These are phyloP conservation scores for Penicillium odoratum DNA, from an alignment of 495 filamentous ascomycete species.

Conservation along the genomic window DNA sequence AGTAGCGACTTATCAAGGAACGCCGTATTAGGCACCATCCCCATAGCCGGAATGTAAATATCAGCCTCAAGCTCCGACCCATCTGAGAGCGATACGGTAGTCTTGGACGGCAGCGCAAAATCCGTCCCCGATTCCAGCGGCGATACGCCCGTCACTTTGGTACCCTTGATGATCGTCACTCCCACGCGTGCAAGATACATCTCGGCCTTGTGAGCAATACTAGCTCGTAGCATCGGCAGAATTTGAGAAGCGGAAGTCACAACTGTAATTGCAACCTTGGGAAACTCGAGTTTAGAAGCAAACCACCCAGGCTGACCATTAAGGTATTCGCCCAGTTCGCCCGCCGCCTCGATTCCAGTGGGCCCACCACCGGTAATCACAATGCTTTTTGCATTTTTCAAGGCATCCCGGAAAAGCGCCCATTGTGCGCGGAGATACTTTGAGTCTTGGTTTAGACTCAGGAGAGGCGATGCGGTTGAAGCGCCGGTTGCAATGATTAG, in stretches of 20 bases:
- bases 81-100: conserved; percentile 34
- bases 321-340: conserved; percentile 52
- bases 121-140: conserved; percentile 27
- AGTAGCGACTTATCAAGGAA: conserved; percentile 41
- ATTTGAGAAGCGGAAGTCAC: conserved; percentile 42
- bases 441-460: conserved; percentile 20
- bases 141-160: conserved; percentile 23
- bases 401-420: conserved; percentile 37
- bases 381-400: conserved; percentile 42
- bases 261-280: conserved; percentile 46
- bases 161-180: conserved; percentile 44
- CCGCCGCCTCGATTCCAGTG: conserved; percentile 47
- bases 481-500: conserved; percentile 45
- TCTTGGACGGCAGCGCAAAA: conserved; percentile 17
- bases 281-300: conserved; percentile 23
- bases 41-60: conserved; percentile 51
- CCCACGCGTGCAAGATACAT: conserved; percentile 42
- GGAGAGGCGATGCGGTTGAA: conserved; percentile 33
- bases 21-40: conserved; percentile 44
- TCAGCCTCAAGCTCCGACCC: conserved; percentile 42
- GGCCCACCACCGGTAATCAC: conserved; percentile 47
- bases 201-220: conserved; percentile 41
- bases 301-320: conserved; percentile 43
- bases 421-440: conserved; percentile 22
- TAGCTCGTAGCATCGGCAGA: conserved; percentile 42